Evolutionary conservation across 768 basidiomycete genomes (phyloP).

Genomic region (Postia placenta): DNA sequence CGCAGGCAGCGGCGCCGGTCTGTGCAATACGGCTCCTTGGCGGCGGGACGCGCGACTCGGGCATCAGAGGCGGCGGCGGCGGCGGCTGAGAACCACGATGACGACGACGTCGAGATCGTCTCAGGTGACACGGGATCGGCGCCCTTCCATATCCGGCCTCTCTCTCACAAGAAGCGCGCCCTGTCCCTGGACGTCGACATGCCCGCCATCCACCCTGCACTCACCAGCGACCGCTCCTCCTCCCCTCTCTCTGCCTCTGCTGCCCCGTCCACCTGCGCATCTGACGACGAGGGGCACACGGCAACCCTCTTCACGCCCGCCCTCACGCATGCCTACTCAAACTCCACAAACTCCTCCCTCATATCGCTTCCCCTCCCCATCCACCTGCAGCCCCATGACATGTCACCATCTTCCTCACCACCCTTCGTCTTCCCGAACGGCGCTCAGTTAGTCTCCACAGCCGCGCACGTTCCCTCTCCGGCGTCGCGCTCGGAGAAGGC

Average conservation of each 20-base stretch:
- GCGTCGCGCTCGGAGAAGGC: constrained; percentile 52
- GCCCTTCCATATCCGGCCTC: constrained; percentile 1
- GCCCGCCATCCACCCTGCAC: constrained; percentile 12
- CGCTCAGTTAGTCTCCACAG: neutral
- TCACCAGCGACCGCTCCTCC: constrained; percentile 22
- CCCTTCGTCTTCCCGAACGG: neutral
- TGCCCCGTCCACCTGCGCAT: constrained; percentile 24
- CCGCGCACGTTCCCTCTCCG: constrained; percentile 15
- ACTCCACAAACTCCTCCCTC: constrained; percentile 35
- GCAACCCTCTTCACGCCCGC: constrained; percentile 24
- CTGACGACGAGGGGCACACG: constrained; percentile 29
- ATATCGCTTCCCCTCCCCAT: constrained; percentile 26
- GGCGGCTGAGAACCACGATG: constrained; percentile 22
- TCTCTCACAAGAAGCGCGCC: constrained; percentile 33
- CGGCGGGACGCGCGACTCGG: neutral
- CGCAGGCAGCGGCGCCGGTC: neutral
- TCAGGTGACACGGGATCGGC: constrained; percentile 28
- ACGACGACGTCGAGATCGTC: constrained; percentile 56
- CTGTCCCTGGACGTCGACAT: constrained; percentile 38
- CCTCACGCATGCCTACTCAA: constrained; percentile 30
- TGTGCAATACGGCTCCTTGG: neutral
- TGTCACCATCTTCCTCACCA: neutral
- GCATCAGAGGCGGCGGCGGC: too few species aligned
- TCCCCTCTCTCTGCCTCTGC: constrained; percentile 25
- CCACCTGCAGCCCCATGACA: neutral